Evolutionary conservation across 495 filamentous ascomycete species (phyloP).

Genomic region (Aspergillus leporis): DNA sequence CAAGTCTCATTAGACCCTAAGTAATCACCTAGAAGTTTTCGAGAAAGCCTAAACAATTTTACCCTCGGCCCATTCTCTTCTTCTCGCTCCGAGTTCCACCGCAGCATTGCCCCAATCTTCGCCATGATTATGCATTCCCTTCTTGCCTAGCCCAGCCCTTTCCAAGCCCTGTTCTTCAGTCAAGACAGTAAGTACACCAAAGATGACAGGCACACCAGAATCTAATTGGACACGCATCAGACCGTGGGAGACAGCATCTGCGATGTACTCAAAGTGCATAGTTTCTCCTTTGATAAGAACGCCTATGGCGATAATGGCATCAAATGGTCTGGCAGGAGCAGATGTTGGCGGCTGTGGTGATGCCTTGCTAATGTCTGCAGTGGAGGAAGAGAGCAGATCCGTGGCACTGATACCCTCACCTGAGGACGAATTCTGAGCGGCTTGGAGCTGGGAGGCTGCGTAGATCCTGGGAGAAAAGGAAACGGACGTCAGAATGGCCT

Average conservation of each 20-base stretch:
- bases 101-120: slow-evolving; percentile 81
- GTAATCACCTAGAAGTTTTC: neutral
- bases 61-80: slow-evolving; percentile 47
- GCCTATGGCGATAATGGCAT: slow-evolving; percentile 92
- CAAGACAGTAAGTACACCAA: slow-evolving; percentile 88
- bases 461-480: slow-evolving; percentile 60
- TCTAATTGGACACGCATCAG: slow-evolving; percentile 94
- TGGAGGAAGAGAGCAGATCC: slow-evolving; percentile 74
- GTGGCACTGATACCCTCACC: slow-evolving; percentile 64
- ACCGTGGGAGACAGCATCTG: slow-evolving; percentile 85
- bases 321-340: slow-evolving; percentile 62
- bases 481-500: neutral
- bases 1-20: neutral
- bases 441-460: slow-evolving; percentile 83
- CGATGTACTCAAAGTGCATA: slow-evolving; percentile 98
- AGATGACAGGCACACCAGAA: slow-evolving; percentile 82
- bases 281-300: slow-evolving; percentile 97
- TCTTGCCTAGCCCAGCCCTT: slow-evolving; percentile 71
- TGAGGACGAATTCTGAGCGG: slow-evolving; percentile 55
- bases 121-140: slow-evolving; percentile 73
- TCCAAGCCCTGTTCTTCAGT: slow-evolving; percentile 83
- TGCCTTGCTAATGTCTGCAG: slow-evolving; percentile 56
- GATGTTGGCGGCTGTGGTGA: slow-evolving; percentile 31
- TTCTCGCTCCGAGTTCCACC: slow-evolving; percentile 50
- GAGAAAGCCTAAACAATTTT: slow-evolving; percentile 32